Percentiles rank a stretch among this genome's conserved stretches.
These are phyloP conservation scores for Apiotrichum mycotoxinovorans DNA, from an alignment of 1,284 basidiomycete genomes.

Conservation along the genomic window DNA sequence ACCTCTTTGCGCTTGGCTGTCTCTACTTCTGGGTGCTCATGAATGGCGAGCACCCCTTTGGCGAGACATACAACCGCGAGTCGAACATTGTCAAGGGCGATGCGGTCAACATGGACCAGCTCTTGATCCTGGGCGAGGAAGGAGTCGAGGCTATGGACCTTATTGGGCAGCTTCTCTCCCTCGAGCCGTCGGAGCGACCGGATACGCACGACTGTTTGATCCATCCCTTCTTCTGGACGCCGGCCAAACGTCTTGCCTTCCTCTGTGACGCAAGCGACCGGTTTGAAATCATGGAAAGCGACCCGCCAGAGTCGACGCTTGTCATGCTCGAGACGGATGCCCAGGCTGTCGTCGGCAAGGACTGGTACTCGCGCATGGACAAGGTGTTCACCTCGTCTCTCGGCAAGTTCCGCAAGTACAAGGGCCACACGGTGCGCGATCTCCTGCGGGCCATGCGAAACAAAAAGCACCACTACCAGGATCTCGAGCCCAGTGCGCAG, in stretches of 20 bases:
- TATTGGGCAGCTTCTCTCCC: constrained; percentile 69
- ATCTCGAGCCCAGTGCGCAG: constrained; percentile 79
- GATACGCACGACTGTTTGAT: constrained; percentile 78
- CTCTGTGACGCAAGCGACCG: constrained; percentile 94
- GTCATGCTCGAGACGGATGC: constrained; percentile 71
- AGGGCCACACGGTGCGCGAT: constrained; percentile 84
- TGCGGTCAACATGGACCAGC: constrained; percentile 61
- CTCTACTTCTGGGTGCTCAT: constrained; percentile 88
- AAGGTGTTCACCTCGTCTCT: constrained; percentile 86
- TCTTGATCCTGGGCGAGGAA: constrained; percentile 84
- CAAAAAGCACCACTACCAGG: constrained; percentile 99
- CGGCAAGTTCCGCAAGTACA: constrained; percentile 95
- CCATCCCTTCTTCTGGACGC: constrained; percentile 97
- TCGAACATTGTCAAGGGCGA: constrained; percentile 81
- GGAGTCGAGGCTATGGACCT: constrained; percentile 78
- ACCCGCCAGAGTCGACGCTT: constrained; percentile 75
- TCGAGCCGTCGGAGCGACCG: constrained; percentile 73
- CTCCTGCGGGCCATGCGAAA: constrained; percentile 87
- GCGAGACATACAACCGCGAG: constrained; percentile 84
- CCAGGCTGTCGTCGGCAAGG: constrained; percentile 65
- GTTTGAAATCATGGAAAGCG: constrained; percentile 95
- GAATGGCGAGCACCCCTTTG: constrained; percentile 82
- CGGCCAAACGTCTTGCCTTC: constrained; percentile 80
- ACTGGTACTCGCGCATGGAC: constrained; percentile 86
- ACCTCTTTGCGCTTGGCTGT: constrained; percentile 90